These are phyloP conservation scores for Tricholoma furcatifolium DNA, from an alignment of 768 basidiomycete species.

Conservation along the genomic window DNA sequence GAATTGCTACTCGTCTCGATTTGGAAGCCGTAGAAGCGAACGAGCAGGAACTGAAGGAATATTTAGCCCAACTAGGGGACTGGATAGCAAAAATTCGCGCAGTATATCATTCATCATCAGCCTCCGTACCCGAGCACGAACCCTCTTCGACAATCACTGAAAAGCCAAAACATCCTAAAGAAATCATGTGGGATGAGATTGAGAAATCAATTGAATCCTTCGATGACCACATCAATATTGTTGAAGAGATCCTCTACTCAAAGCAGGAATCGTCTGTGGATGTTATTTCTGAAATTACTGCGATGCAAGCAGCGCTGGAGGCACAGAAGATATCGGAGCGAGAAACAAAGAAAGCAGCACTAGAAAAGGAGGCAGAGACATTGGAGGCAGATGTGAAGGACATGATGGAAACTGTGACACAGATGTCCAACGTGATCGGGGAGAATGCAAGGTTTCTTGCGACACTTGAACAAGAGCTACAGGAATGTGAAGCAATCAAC, in stretches of 20 bases:
- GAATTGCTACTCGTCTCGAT: slow-evolving; percentile 14
- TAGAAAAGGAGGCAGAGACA: slow-evolving; percentile 1
- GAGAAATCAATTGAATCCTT: slow-evolving; percentile 5
- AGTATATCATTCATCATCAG: slow-evolving; percentile 1
- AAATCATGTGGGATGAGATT: slow-evolving; percentile 10
- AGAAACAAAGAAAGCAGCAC: neutral
- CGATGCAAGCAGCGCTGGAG: slow-evolving; percentile 1
- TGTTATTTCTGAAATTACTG: neutral
- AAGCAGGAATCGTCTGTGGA: slow-evolving; percentile 5
- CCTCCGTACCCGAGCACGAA: neutral
- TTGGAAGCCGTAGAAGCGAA: slow-evolving; percentile 13
- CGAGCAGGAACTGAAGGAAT: slow-evolving; percentile 22
- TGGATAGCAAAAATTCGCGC: slow-evolving; percentile 30
- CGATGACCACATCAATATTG: neutral
- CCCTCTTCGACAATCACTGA: neutral
- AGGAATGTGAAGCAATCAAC: neutral
- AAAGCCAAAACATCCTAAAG: slow-evolving; percentile 10
- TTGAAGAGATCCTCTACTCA: slow-evolving; percentile 9
- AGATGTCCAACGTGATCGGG: neutral
- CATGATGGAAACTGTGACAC: neutral
- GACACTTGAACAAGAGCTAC: slow-evolving; percentile 6
- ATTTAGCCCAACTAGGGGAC: slow-evolving; percentile 26
- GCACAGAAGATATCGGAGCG: neutral
- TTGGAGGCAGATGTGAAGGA: slow-evolving; percentile 5
- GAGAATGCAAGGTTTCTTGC: neutral